phyloP scores from a whole-genome alignment of 208 protist genomes.

The Wallacemonas sp. region DNA sequence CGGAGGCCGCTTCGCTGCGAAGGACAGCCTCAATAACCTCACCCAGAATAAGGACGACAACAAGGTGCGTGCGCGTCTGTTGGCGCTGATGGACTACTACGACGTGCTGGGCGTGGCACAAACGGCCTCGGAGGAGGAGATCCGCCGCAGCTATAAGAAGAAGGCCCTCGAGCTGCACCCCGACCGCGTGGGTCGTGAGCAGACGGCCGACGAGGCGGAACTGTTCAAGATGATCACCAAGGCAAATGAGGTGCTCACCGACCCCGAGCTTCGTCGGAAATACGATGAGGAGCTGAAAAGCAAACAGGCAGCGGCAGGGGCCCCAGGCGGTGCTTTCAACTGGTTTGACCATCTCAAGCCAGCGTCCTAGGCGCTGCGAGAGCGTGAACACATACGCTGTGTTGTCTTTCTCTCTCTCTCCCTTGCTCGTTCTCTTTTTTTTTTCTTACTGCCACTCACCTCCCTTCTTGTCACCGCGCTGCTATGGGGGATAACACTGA shows the following conservation, averaged over 20 bases:
- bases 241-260: constrained; percentile 79
- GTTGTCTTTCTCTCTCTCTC: constrained; percentile 3
- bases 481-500: no score
- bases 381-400: not conserved
- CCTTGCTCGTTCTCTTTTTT: not conserved
- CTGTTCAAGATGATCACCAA: constrained; percentile 91
- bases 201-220: constrained; percentile 80
- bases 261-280: constrained; percentile 44
- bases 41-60: constrained; percentile 75
- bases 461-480: constrained; percentile 1
- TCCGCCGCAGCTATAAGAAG: constrained; percentile 75
- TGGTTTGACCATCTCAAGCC: constrained; percentile 52
- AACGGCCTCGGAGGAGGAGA: constrained; percentile 65
- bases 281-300: constrained; percentile 59
- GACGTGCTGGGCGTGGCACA: constrained; percentile 82
- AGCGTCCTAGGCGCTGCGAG: not conserved
- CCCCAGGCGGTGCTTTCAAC: constrained; percentile 7
- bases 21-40: constrained; percentile 44
- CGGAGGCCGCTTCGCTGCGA: constrained; percentile 4
- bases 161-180: constrained; percentile 89
- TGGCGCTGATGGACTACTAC: constrained; percentile 91
- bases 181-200: constrained; percentile 56
- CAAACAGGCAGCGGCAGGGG: not conserved
- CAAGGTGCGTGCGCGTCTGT: constrained; percentile 65
- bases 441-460: not conserved